phyloP scores from a whole-genome alignment of 129 eudicot genomes.

The Chrysanthemum makinoi region DNA sequence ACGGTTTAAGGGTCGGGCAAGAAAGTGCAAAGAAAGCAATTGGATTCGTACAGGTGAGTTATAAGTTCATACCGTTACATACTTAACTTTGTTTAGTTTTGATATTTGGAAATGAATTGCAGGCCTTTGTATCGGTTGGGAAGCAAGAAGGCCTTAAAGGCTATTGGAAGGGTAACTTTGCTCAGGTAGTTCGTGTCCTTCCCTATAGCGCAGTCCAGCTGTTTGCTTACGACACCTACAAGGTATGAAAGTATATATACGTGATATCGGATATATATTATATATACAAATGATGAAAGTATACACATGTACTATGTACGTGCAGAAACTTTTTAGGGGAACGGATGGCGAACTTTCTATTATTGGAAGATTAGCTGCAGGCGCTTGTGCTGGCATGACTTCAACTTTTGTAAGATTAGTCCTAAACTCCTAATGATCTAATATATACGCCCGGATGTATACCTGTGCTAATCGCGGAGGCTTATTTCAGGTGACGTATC shows the following conservation, averaged over 20 bases:
- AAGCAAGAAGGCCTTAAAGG: conserved; percentile 90
- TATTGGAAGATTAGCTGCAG: conserved; percentile 86
- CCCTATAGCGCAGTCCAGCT: conserved; percentile 94
- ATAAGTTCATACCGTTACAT: too few species aligned
- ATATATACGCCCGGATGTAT: background rate
- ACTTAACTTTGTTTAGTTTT: background rate
- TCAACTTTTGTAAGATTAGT: conserved; percentile 62
- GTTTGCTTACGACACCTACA: conserved; percentile 85
- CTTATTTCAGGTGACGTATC: conserved; percentile 71
- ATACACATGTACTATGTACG: background rate
- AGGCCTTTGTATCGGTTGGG: conserved; percentile 73
- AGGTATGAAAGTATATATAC: conserved; percentile 38
- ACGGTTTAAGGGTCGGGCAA: conserved; percentile 81
- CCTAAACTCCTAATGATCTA: background rate
- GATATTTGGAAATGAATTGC: conserved; percentile 21
- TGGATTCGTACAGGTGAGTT: conserved; percentile 68
- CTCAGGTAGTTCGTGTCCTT: conserved; percentile 90
- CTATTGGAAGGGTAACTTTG: conserved; percentile 98
- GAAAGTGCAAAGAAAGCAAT: conserved; percentile 71
- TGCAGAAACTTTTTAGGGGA: conserved; percentile 71
- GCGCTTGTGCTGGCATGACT: conserved; percentile 99
- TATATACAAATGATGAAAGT: conserved; percentile 7
- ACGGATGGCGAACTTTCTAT: conserved; percentile 73
- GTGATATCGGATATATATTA: background rate
- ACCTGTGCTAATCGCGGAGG: background rate